These are phyloP conservation scores for Paramecium primaurelia DNA, from an alignment of 73 alveolate genomes.

Conservation along the genomic window DNA sequence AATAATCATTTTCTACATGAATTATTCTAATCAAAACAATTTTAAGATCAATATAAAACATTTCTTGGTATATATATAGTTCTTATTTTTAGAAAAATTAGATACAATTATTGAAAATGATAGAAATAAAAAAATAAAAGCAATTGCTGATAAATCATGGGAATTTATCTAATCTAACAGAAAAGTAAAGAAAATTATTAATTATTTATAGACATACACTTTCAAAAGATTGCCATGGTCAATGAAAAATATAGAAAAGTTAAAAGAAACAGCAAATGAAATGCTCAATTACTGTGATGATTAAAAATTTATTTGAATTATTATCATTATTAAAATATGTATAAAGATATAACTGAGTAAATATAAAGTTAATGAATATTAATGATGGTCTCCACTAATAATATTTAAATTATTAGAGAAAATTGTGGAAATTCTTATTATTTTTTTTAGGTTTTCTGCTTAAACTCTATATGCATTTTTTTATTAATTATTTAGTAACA, in stretches of 20 bases:
- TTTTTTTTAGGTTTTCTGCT: background rate
- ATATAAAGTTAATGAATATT: background rate
- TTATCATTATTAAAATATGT: background rate
- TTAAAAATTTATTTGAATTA: background rate
- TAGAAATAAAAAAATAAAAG: background rate
- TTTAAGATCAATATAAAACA: background rate
- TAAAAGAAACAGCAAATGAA: background rate
- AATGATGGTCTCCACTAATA: background rate
- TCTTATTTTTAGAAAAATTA: background rate
- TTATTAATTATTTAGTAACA: background rate
- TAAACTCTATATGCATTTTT: background rate
- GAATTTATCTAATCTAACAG: background rate
- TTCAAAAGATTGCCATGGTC: background rate
- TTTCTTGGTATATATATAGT: background rate
- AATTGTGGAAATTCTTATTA: background rate
- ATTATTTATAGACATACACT: background rate
- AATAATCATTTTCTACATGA: background rate
- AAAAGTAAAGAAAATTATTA: background rate
- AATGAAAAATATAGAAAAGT: background rate
- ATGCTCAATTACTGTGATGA: conserved; percentile 14
- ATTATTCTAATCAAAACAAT: background rate
- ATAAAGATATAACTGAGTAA: background rate
- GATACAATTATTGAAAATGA: background rate
- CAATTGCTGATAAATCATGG: background rate
- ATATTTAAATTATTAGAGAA: background rate